These are phyloP conservation scores for Leccinum longicurvipes DNA, from an alignment of 768 basidiomycete species.

Conservation along the genomic window DNA sequence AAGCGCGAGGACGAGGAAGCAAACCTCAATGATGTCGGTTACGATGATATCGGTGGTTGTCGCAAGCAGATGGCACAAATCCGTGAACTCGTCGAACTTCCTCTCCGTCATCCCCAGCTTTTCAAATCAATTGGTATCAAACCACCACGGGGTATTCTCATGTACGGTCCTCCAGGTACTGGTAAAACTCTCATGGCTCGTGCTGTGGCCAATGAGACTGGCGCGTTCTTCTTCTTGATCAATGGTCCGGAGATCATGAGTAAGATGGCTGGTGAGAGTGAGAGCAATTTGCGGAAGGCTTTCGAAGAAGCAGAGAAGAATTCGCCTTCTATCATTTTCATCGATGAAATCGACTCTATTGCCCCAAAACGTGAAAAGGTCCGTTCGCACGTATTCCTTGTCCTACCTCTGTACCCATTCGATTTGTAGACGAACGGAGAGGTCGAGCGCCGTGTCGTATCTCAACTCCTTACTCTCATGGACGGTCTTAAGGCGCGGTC, in stretches of 20 bases:
- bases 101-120: slow-evolving; percentile 95
- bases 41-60: slow-evolving; percentile 99
- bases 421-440: slow-evolving; percentile 87
- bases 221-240: slow-evolving; percentile 99
- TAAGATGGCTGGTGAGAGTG: slow-evolving; percentile 99
- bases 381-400: slow-evolving; percentile 5
- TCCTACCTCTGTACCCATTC: slow-evolving; percentile 4
- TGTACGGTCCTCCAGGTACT: slow-evolving; percentile 98
- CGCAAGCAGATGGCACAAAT: slow-evolving; percentile 99
- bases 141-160: slow-evolving; percentile 96
- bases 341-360: slow-evolving; percentile 99
- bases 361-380: slow-evolving; percentile 99
- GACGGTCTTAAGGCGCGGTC: slow-evolving; percentile 98
- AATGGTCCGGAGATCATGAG: slow-evolving; percentile 99
- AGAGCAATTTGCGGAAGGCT: slow-evolving; percentile 95
- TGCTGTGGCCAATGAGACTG: slow-evolving; percentile 98
- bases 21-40: slow-evolving; percentile 94
- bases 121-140: slow-evolving; percentile 99
- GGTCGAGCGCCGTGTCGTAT: slow-evolving; percentile 98
- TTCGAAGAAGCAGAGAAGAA: slow-evolving; percentile 99
- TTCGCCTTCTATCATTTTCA: slow-evolving; percentile 99
- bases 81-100: slow-evolving; percentile 97
- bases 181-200: slow-evolving; percentile 99
- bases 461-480: slow-evolving; percentile 98
- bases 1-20: slow-evolving; percentile 99